A percentile compares a stretch with the other conserved stretches of the same genome.
phyloP scores from a whole-genome alignment of 176 grass and related monocot species.

The Tillandsia leiboldiana region DNA sequence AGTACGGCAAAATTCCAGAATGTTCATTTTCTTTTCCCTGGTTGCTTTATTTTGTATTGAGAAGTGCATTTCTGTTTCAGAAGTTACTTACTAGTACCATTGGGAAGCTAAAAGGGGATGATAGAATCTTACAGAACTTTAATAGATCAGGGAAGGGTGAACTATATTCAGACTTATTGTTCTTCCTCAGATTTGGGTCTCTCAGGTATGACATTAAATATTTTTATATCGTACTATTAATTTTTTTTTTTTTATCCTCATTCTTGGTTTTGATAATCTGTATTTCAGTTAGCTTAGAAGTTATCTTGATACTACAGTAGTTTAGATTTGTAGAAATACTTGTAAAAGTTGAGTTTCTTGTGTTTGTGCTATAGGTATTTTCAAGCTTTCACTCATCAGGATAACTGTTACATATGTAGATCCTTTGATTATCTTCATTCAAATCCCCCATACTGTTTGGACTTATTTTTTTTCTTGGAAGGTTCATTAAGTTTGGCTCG shows the following conservation, averaged over 20 bases:
- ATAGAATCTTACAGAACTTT: slow-evolving; percentile 58
- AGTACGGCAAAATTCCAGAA: slow-evolving; percentile 31
- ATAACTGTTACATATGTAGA: background rate
- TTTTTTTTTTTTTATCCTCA: background rate
- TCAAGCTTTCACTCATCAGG: background rate
- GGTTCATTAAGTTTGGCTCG: too few species aligned
- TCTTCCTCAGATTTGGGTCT: slow-evolving; percentile 82
- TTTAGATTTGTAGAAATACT: background rate
- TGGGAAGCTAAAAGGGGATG: slow-evolving; percentile 63
- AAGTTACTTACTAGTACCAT: slow-evolving; percentile 41
- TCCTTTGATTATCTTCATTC: too few species aligned
- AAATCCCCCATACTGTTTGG: too few species aligned
- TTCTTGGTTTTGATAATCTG: background rate
- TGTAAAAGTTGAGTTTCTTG: background rate
- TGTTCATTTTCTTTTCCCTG: slow-evolving; percentile 2
- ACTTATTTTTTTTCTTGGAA: too few species aligned
- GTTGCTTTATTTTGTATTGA: background rate
- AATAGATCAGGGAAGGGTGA: slow-evolving; percentile 70
- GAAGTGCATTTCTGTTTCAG: slow-evolving; percentile 34
- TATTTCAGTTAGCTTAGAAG: background rate
- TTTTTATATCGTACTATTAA: slow-evolving; percentile 1
- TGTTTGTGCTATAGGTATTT: background rate
- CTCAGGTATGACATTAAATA: slow-evolving; percentile 39
- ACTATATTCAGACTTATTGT: slow-evolving; percentile 67
- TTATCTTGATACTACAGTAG: background rate